These are phyloP conservation scores for Erigeron philadelphicus DNA, from an alignment of 140 eudicot genomes.

Conservation along the genomic window DNA sequence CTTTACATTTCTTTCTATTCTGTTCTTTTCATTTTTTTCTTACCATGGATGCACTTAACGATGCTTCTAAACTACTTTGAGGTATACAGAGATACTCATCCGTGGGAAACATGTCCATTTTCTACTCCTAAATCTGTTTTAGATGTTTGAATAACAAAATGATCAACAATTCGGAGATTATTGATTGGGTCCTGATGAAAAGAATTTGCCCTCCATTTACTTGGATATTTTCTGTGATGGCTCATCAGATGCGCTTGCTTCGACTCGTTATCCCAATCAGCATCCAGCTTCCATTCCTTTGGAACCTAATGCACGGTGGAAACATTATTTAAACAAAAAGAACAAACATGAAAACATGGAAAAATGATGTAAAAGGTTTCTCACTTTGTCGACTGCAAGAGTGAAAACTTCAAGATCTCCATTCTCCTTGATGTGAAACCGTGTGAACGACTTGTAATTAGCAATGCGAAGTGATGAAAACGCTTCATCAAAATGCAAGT, in stretches of 20 bases:
- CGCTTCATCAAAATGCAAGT: conserved; percentile 88
- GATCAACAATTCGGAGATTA: conserved; percentile 67
- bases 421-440: conserved; percentile 58
- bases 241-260: conserved; percentile 39
- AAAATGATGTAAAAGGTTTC: background rate
- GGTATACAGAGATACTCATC: conserved; percentile 21
- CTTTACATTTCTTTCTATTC: conserved; percentile 5
- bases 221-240: conserved; percentile 58
- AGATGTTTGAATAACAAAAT: conserved; percentile 49
- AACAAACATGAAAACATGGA: background rate
- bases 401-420: conserved; percentile 89
- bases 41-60: conserved; percentile 4
- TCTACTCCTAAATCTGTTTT: conserved; percentile 22
- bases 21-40: background rate
- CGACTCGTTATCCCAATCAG: conserved; percentile 66
- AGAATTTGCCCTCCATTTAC: conserved; percentile 73
- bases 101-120: conserved; percentile 41
- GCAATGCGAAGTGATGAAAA: conserved; percentile 90
- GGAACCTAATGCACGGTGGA: conserved; percentile 51
- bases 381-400: conserved; percentile 90
- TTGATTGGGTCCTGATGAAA: conserved; percentile 66
- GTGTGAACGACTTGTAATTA: conserved; percentile 84
- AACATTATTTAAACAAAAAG: background rate
- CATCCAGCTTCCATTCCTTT: conserved; percentile 89
- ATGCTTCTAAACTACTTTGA: conserved; percentile 3